These are phyloP conservation scores for Parastagonospora nodorum DNA, from an alignment of 2,329 filamentous ascomycete species.

Conservation along the genomic window DNA sequence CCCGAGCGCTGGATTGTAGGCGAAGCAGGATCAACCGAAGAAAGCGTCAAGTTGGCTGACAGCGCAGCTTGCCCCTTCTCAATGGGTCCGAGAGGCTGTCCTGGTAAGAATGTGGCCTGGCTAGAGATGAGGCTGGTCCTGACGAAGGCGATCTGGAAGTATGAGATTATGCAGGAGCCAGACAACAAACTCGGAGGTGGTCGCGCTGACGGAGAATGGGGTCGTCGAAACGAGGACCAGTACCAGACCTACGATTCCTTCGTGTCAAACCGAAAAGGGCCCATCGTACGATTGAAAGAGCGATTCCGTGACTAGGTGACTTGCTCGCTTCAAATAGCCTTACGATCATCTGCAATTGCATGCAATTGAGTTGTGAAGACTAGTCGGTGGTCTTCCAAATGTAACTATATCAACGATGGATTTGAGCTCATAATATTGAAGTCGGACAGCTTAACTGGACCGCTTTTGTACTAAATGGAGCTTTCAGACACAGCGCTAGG, in stretches of 20 bases:
- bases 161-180: conserved; percentile 28
- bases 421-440: no score
- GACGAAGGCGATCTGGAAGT: conserved; percentile 31
- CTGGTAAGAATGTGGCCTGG: conserved; percentile 39
- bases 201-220: conserved; percentile 13
- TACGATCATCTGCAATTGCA: no score
- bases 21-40: conserved; percentile 16
- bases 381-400: no score
- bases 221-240: conserved; percentile 24
- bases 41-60: conserved; percentile 19
- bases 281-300: conserved; percentile 33
- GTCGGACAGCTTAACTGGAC: no score
- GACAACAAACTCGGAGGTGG: conserved; percentile 30
- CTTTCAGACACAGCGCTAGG: no score
- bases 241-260: conserved; percentile 37
- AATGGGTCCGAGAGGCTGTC: conserved; percentile 33
- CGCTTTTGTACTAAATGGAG: no score
- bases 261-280: conserved; percentile 39
- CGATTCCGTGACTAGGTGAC: background rate
- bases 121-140: conserved; percentile 33
- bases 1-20: conserved; percentile 34
- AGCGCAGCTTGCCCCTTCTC: conserved; percentile 30
- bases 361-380: no score
- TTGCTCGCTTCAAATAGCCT: no score
- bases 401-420: no score